A percentile compares a stretch with the other conserved stretches of the same genome.
These are phyloP conservation scores for Pulicaria dysenterica DNA, from an alignment of 129 eudicot genomes.

Conservation along the genomic window DNA sequence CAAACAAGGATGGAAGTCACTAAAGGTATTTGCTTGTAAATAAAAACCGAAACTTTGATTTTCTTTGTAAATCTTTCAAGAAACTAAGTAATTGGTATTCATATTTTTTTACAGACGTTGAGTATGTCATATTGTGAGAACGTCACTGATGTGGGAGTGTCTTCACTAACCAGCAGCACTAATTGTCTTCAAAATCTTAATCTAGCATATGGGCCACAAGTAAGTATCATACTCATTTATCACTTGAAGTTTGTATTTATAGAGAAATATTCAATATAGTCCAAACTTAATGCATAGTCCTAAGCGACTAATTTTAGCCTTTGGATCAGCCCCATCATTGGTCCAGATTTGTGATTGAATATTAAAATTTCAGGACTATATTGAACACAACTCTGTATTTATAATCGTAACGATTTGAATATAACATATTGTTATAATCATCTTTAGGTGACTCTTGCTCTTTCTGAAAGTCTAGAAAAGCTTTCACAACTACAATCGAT, in stretches of 20 bases:
- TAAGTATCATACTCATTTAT: slow-evolving; percentile 37
- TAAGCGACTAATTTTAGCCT: too few relatives aligned
- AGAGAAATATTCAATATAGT: too few relatives aligned
- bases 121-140: slow-evolving; percentile 80
- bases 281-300: too few relatives aligned
- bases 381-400: too few relatives aligned
- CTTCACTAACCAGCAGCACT: slow-evolving; percentile 60
- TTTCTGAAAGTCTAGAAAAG: slow-evolving; percentile 75
- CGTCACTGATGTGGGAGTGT: slow-evolving; percentile 70
- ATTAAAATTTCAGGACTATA: too few relatives aligned
- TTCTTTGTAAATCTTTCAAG: slow-evolving; percentile 2
- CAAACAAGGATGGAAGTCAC: slow-evolving; percentile 74
- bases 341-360: too few relatives aligned
- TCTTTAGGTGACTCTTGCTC: slow-evolving; percentile 68
- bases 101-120: slow-evolving; percentile 55
- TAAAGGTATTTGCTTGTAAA: slow-evolving; percentile 53
- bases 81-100: slow-evolving; percentile 19
- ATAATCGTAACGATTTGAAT: too few relatives aligned
- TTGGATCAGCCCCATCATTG: too few relatives aligned
- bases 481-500: slow-evolving; percentile 70
- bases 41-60: neutral
- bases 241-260: too few relatives aligned
- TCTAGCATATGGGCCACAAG: slow-evolving; percentile 81
- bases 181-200: slow-evolving; percentile 59
- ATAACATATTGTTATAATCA: too few relatives aligned